A percentile compares a stretch with the other conserved stretches of the same genome.
phyloP scores from a whole-genome alignment of 2,329 filamentous ascomycete genomes.

The Tricladium varicosporioides region DNA sequence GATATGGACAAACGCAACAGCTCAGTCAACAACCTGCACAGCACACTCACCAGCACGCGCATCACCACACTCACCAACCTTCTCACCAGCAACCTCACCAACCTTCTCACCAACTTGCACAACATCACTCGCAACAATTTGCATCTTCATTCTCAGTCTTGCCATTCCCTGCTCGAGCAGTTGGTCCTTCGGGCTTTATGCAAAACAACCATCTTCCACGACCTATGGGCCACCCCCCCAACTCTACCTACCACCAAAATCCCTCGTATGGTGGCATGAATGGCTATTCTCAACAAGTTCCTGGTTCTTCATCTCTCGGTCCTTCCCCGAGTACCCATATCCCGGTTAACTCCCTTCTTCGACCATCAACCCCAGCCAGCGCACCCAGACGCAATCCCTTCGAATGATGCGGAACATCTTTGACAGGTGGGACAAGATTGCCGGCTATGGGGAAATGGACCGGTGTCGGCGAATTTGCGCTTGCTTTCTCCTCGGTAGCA shows the following conservation, averaged over 20 bases:
- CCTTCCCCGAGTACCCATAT: conserved; percentile 2
- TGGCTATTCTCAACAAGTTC: neutral
- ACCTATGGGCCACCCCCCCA: neutral
- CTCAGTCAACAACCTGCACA: neutral
- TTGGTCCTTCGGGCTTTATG: neutral
- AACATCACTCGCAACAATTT: too few species aligned
- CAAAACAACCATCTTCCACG: neutral
- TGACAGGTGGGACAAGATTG: neutral
- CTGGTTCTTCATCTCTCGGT: neutral
- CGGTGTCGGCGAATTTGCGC: too few species aligned
- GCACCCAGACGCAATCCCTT: neutral
- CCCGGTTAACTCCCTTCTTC: conserved; percentile 4
- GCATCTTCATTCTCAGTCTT: neutral
- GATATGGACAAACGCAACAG: neutral
- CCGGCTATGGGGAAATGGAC: neutral
- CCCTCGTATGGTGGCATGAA: neutral
- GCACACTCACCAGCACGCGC: too few species aligned
- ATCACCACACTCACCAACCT: neutral
- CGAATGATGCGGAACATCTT: neutral
- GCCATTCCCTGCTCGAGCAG: neutral
- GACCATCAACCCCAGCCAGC: conserved; percentile 1
- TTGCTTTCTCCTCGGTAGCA: too few species aligned
- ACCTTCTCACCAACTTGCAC: neutral
- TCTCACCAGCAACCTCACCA: neutral
- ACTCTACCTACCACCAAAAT: neutral